A percentile compares a stretch with the other conserved stretches of the same genome.
Conservation (phyloP, 164 flowering plant genomes). For the Santalum album region DNA sequence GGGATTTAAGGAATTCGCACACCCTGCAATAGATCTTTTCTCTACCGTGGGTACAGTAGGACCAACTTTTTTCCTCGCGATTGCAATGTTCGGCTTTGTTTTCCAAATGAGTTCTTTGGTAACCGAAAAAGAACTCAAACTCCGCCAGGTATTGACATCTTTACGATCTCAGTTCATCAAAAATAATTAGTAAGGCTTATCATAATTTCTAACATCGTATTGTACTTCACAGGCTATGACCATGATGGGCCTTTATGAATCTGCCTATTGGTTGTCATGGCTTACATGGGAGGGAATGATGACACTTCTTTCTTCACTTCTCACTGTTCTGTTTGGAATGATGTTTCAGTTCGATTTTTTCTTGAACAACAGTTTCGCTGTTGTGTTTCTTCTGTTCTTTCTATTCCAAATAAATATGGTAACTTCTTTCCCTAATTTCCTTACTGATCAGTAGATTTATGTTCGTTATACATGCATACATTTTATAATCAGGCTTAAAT, state of each 20-base stretch:
- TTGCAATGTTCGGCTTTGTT: slow-evolving; percentile 88
- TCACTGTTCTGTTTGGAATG: slow-evolving; percentile 84
- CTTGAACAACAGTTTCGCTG: slow-evolving; percentile 69
- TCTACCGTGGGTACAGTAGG: slow-evolving; percentile 39
- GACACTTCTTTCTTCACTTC: slow-evolving; percentile 56
- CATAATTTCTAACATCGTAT: neutral
- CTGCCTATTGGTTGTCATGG: slow-evolving; percentile 98
- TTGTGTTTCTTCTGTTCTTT: slow-evolving; percentile 72
- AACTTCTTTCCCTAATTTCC: slow-evolving; percentile 12
- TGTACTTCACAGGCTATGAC: slow-evolving; percentile 65
- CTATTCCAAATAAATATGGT: slow-evolving; percentile 97
- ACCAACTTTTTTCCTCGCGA: slow-evolving; percentile 85
- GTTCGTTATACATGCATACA: neutral
- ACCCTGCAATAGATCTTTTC: slow-evolving; percentile 35
- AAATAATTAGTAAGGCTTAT: neutral
- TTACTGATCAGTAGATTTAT: neutral
- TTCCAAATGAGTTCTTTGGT: slow-evolving; percentile 73
- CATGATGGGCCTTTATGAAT: slow-evolving; percentile 91
- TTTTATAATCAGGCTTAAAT: too few species aligned
- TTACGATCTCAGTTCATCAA: neutral
- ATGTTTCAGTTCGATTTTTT: slow-evolving; percentile 89
- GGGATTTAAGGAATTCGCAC: slow-evolving; percentile 76
- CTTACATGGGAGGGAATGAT: slow-evolving; percentile 77
- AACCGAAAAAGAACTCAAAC: slow-evolving; percentile 90
- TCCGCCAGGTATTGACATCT: slow-evolving; percentile 66